Evolutionary conservation across 202 grass and related monocot species (phyloP).

Genomic region (Panicum hallii): DNA sequence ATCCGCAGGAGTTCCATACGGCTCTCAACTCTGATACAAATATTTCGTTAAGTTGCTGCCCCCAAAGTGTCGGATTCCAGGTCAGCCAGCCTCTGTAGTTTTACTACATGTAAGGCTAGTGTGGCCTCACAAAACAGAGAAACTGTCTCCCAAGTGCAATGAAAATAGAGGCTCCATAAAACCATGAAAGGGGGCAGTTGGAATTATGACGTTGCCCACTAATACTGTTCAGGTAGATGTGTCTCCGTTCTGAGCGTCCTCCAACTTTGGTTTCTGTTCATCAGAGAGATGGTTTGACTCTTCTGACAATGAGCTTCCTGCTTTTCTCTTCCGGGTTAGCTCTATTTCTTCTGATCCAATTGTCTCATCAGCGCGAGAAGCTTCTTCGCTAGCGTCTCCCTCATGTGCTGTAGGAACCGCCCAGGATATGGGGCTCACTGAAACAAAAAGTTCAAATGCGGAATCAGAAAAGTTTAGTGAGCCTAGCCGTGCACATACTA

Average conservation of each 20-base stretch:
- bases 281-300: slow-evolving; percentile 42
- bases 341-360: slow-evolving; percentile 38
- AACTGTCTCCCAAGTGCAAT: slow-evolving; percentile 14
- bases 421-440: slow-evolving; percentile 61
- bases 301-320: neutral
- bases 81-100: slow-evolving; percentile 26
- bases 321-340: slow-evolving; percentile 50
- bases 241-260: slow-evolving; percentile 54
- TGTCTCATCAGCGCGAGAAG: slow-evolving; percentile 31
- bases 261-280: slow-evolving; percentile 36
- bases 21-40: slow-evolving; percentile 36
- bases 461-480: slow-evolving; percentile 21
- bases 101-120: slow-evolving; percentile 32
- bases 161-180: slow-evolving; percentile 7
- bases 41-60: slow-evolving; percentile 21
- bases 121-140: slow-evolving; percentile 34
- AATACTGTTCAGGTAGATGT: slow-evolving; percentile 42
- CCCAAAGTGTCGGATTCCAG: slow-evolving; percentile 18
- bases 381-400: slow-evolving; percentile 14
- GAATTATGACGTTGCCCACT: neutral
- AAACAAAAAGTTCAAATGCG: slow-evolving; percentile 15
- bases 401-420: slow-evolving; percentile 39
- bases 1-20: slow-evolving; percentile 19
- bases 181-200: slow-evolving; percentile 29
- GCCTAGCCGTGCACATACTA: slow-evolving; percentile 1